Percentiles rank a stretch among this genome's conserved stretches.
Evolutionary conservation across 2,329 filamentous ascomycete genomes (phyloP).

Genomic region (Bipolaris zeicola): DNA sequence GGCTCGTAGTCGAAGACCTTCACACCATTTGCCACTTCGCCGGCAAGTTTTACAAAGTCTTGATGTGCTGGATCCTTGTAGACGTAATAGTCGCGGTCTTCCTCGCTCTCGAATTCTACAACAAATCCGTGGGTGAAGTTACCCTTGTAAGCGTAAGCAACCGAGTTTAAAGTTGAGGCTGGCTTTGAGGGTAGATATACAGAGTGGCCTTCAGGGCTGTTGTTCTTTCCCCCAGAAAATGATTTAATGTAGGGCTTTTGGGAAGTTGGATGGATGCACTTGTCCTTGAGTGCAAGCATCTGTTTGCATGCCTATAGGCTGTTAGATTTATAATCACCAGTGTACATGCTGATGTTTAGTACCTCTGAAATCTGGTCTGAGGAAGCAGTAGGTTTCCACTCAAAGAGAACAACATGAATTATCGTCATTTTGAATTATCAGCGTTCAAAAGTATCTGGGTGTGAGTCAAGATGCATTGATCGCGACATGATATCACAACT

Average conservation of each 20-base stretch:
- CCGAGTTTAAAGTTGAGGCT: background rate
- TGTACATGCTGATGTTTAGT: slow-evolving; percentile 2
- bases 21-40: slow-evolving; percentile 57
- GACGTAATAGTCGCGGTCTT: slow-evolving; percentile 73
- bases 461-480: background rate
- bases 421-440: slow-evolving; percentile 60
- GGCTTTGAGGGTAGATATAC: slow-evolving; percentile 10
- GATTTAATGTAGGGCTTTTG: slow-evolving; percentile 66
- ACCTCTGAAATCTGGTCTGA: slow-evolving; percentile 63
- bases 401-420: slow-evolving; percentile 71
- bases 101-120: slow-evolving; percentile 65
- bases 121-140: slow-evolving; percentile 74
- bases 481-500: background rate
- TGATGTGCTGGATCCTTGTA: slow-evolving; percentile 67
- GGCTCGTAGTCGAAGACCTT: slow-evolving; percentile 66
- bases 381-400: slow-evolving; percentile 62
- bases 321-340: slow-evolving; percentile 1
- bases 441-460: background rate
- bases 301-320: slow-evolving; percentile 58
- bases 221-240: slow-evolving; percentile 64
- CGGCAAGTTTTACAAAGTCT: slow-evolving; percentile 61
- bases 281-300: slow-evolving; percentile 63
- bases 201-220: slow-evolving; percentile 64
- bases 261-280: slow-evolving; percentile 65
- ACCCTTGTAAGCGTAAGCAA: slow-evolving; percentile 45